Evolutionary conservation across 2,329 filamentous ascomycete species (phyloP), one percentile per base, ranked within the genome.

Genomic region (Penicillium thymicola): DNA sequence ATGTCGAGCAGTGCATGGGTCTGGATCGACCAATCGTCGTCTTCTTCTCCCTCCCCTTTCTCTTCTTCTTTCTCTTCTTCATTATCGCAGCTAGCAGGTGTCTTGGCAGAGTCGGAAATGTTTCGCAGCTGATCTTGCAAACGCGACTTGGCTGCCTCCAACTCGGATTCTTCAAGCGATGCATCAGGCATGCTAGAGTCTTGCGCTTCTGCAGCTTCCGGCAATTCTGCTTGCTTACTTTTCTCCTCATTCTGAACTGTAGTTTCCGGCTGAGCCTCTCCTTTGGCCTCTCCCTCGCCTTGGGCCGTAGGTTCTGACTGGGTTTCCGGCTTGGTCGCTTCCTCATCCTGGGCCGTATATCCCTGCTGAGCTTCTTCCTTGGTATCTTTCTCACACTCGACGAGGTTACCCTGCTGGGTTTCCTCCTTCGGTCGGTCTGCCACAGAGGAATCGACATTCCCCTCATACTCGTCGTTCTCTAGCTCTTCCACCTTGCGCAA

Each of bases 1-100:
- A 96, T 96, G 75, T 95, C 92, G 34, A 97, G 79, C 40, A 91
- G 92, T n/a, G 86, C 88, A 28, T 83, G 80, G 18, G 67, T 70
- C 56, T 74, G 66, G 46, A 63, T 63, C 14, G 52, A 53, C 34
- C 62, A 48, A 67, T 67, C 55, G 56, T 68, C 55, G 6, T 69
- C 43, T 6, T 63, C 27, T 74, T 70, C 21, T 21, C 21, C 21
- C 21, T 21, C 21, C 21, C 3, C 21, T 21, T 21, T 21, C 21
- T 21, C 55, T 7, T 69, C 43, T 6, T 62, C 27, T 74, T 70
- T 23, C 7, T 38, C 18, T 41, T 46, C 42, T 5, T 23, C 37
- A 11, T 23, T 13, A 9, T 59, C 50, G 21, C 59, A 18, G 59
- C 45, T 27, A 18, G 27, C 37, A 44, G 21, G n/a, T 1, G 32